Percentiles rank a stretch among this genome's conserved stretches.
These are phyloP conservation scores for Xanthoconium stramineum DNA, from an alignment of 768 basidiomycete genomes.

Conservation along the genomic window DNA sequence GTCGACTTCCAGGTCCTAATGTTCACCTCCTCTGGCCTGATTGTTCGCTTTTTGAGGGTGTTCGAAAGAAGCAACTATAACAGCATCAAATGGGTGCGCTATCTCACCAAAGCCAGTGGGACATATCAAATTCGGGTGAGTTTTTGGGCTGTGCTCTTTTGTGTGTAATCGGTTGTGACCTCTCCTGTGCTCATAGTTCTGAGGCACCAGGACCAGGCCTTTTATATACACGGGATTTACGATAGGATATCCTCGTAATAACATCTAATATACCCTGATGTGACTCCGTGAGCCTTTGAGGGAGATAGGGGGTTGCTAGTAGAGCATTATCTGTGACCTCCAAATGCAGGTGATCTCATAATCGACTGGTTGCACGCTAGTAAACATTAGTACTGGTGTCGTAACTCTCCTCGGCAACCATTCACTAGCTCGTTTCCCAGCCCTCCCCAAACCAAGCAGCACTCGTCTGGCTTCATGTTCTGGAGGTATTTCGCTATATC, in stretches of 20 bases:
- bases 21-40: conserved; percentile 95
- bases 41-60: conserved; percentile 96
- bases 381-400: conserved; percentile 4
- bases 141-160: conserved; percentile 13
- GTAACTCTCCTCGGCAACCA: conserved; percentile 22
- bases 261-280: conserved; percentile 26
- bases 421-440: conserved; percentile 9
- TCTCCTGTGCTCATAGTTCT: conserved; percentile 26
- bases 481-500: conserved; percentile 39
- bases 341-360: conserved; percentile 28
- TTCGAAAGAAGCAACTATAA: conserved; percentile 96
- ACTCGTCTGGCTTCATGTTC: conserved; percentile 37
- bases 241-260: conserved; percentile 23
- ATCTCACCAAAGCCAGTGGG: conserved; percentile 91
- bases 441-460: conserved; percentile 10
- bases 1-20: conserved; percentile 99
- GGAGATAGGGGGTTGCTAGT: conserved; percentile 5
- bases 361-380: background rate
- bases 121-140: conserved; percentile 91
- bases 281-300: no score
- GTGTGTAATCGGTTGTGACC: background rate
- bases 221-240: conserved; percentile 26
- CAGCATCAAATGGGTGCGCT: conserved; percentile 94
- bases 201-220: conserved; percentile 11
- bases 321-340: conserved; percentile 11